A percentile compares a stretch with the other conserved stretches of the same genome.
phyloP scores from a whole-genome alignment of 2,329 filamentous ascomycete genomes.

The Xylariaceae sp. region DNA sequence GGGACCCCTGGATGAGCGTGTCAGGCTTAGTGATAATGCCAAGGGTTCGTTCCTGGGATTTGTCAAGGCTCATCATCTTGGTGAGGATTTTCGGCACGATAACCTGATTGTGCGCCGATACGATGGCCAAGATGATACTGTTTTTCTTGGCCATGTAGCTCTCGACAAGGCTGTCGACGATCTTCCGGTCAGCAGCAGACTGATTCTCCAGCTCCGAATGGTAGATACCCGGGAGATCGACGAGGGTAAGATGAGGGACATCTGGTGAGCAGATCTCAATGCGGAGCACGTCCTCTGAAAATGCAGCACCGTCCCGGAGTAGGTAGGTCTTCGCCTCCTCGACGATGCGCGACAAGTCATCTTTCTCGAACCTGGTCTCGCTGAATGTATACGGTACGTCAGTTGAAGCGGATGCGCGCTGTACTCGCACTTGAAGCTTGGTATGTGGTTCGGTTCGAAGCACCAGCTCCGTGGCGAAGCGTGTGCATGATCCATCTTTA shows the following conservation, averaged over 20 bases:
- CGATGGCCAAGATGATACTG: constrained; percentile 55
- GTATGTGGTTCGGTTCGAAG: constrained; percentile 39
- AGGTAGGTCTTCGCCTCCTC: constrained; percentile 47
- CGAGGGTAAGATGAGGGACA: constrained; percentile 45
- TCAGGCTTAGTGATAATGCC: constrained; percentile 57
- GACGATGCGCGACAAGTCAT: constrained; percentile 45
- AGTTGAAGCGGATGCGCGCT: constrained; percentile 5
- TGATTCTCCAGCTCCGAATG: constrained; percentile 32
- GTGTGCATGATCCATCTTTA: constrained; percentile 52
- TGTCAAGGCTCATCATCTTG: constrained; percentile 40
- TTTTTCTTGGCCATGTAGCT: constrained; percentile 52
- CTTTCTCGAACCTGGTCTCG: constrained; percentile 34
- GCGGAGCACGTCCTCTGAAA: constrained; percentile 43
- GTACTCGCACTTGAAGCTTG: constrained; percentile 41
- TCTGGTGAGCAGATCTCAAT: constrained; percentile 43
- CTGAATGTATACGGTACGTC: constrained; percentile 26
- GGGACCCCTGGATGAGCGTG: constrained; percentile 33
- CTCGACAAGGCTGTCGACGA: constrained; percentile 37
- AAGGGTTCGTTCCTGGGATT: constrained; percentile 42
- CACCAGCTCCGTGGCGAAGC: constrained; percentile 57
- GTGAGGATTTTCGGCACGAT: constrained; percentile 48
- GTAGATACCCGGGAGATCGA: constrained; percentile 49
- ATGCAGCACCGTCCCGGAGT: constrained; percentile 31
- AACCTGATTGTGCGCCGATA: constrained; percentile 45
- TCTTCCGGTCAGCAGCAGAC: constrained; percentile 28